Conservation (phyloP, 192 early-diverging fungal genomes). For the Linderina pennispora region DNA sequence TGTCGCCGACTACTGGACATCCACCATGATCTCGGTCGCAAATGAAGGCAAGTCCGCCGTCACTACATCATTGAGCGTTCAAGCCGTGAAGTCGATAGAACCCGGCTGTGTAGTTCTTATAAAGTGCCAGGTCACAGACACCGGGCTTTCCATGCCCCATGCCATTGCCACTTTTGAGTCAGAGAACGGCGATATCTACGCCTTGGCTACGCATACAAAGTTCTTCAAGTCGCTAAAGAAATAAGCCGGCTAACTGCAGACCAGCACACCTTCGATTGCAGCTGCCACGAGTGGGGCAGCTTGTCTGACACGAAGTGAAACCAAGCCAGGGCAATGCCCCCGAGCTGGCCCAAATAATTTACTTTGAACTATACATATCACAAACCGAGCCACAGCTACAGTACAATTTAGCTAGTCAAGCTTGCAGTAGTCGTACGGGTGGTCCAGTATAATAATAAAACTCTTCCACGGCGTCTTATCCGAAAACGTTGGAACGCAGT, state of each 20-base stretch:
- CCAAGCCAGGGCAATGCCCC: too few species aligned
- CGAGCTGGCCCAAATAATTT: too few species aligned
- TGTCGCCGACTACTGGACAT: conserved; percentile 37
- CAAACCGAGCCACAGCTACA: too few species aligned
- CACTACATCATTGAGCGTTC: conserved; percentile 34
- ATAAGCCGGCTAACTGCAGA: neutral
- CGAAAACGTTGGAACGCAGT: too few species aligned
- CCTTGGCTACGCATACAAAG: conserved; percentile 30
- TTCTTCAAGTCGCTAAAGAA: conserved; percentile 13
- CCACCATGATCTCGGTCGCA: conserved; percentile 24
- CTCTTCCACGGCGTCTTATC: too few species aligned
- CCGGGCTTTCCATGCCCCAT: conserved; percentile 4
- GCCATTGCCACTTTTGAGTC: conserved; percentile 23
- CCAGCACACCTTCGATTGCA: too few species aligned
- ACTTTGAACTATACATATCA: too few species aligned
- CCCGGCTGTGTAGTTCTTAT: conserved; percentile 7
- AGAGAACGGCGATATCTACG: conserved; percentile 7
- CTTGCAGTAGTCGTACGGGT: too few species aligned
- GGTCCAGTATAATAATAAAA: too few species aligned
- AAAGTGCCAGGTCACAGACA: conserved; percentile 6
- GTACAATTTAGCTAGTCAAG: too few species aligned
- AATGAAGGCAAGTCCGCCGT: conserved; percentile 17
- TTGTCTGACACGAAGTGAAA: too few species aligned
- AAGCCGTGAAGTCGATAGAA: conserved; percentile 8
- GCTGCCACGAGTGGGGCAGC: too few species aligned